Base-by-base conservation (phyloP, 2,329 filamentous ascomycete species). In the Aureobasidium namibiae region DNA sequence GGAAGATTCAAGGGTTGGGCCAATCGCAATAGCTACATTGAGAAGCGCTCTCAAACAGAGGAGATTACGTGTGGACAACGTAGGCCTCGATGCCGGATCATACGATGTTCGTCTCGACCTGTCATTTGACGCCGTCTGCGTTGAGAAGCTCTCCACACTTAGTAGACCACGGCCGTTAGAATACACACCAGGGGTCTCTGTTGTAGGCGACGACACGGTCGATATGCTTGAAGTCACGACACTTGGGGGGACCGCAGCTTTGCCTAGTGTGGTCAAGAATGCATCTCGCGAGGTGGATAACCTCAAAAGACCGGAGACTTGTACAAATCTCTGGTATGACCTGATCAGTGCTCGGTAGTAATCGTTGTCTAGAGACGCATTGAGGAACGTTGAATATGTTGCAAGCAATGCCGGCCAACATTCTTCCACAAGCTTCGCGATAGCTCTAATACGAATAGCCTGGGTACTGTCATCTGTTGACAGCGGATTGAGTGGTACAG, bases 341-440 rank as follows among this genome's bases (percentile, higher is more conserved):
- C 94, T 84, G 24, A 99, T 92, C 1, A 99, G 78, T 10, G 87
- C 85, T 65, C 96, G 92, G 67, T 97, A 99, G 66, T 94, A 96
- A 56, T 96, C 91, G 1, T 90, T 88, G 69, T 99, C 94, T 4
- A 99, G 77, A 0, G 92, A 86, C 31, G 94, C 90, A 69, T 95
- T 95, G 18, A 99, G 76, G 69, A 97, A 99, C 0, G 92, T 96
- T 0, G 94, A 99, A 67, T 91, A 96, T 1, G 91, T 94, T 1
- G 94, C 92, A 50, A 99, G 82, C 39, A 97, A 86, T 13, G 94
- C 94, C 48, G 94, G 94, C 94, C 94, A 99, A 71, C 92, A 97
- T 65, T 89, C 82, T 4, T 95, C 90, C 24, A 99, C 88, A 58
- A 99, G 87, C 10, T 82, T 82, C 13, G 90, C 90, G 66, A 90